These are phyloP conservation scores for Hibiscus syriacus DNA, from an alignment of 345 rosid species.

Conservation along the genomic window DNA sequence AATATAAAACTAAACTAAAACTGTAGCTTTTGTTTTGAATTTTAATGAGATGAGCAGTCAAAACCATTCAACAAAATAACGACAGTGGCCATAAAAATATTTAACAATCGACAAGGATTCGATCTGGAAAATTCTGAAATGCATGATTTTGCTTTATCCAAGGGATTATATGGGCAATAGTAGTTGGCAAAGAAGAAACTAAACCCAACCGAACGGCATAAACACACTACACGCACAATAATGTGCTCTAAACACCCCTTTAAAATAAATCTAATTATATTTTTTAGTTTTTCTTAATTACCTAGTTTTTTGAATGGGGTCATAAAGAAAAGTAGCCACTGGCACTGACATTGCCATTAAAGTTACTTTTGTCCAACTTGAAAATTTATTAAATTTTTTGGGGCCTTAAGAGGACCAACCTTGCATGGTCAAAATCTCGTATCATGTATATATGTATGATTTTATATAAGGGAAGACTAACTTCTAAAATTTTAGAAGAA, in stretches of 20 bases:
- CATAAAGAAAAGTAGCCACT: background rate
- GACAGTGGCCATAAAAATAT: background rate
- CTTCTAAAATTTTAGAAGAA: no score
- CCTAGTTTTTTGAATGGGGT: background rate
- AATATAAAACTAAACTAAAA: no score
- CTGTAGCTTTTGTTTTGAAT: no score
- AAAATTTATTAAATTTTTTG: background rate
- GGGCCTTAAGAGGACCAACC: background rate
- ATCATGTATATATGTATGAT: background rate
- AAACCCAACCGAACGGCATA: conserved; percentile 28
- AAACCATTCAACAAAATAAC: background rate
- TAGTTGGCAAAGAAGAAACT: conserved; percentile 23
- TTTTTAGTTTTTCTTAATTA: background rate
- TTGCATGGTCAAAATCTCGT: background rate
- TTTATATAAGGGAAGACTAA: no score
- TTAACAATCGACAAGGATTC: conserved; percentile 3
- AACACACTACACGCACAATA: conserved; percentile 4
- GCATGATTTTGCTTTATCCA: conserved; percentile 5
- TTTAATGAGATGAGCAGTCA: no score
- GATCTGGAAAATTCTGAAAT: conserved; percentile 7
- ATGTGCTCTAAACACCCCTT: background rate
- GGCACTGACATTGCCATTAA: conserved; percentile 28
- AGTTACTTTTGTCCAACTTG: conserved; percentile 6
- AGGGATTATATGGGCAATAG: background rate
- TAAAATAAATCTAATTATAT: conserved; percentile 5